These are phyloP conservation scores for Rhodofomes roseus DNA, from an alignment of 1,284 basidiomycete species.

Conservation along the genomic window DNA sequence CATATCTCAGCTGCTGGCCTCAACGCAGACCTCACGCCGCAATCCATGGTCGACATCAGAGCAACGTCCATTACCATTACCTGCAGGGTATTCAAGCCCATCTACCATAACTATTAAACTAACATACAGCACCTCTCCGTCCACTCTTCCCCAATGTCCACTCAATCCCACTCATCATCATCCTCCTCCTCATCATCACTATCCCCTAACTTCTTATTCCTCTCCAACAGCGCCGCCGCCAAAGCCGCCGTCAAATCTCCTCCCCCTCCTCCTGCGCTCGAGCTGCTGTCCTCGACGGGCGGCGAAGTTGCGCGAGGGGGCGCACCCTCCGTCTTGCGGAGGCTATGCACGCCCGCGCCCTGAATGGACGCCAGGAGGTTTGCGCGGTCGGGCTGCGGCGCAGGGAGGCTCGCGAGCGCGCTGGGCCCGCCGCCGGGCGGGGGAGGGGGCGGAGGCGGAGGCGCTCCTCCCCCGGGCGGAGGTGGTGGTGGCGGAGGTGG, in stretches of 20 bases:
- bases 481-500: constrained; percentile 32
- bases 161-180: constrained; percentile 82
- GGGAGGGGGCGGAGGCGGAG: constrained; percentile 33
- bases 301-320: constrained; percentile 33
- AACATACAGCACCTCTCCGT: no score
- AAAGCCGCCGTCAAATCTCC: constrained; percentile 64
- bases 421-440: constrained; percentile 23
- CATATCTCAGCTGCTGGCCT: no score
- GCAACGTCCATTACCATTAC: no score
- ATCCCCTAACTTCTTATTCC: constrained; percentile 90
- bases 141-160: no score
- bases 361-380: constrained; percentile 69
- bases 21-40: no score
- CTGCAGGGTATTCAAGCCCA: no score
- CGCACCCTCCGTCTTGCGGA: constrained; percentile 62
- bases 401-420: constrained; percentile 20
- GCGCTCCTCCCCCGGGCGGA: constrained; percentile 29
- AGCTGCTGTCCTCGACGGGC: constrained; percentile 32
- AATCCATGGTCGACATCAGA: no score
- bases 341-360: constrained; percentile 64
- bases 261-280: constrained; percentile 37
- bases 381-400: constrained; percentile 45
- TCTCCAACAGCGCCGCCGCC: constrained; percentile 63
- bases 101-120: no score
- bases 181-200: constrained; percentile 90